Evolutionary conservation across 2,329 filamentous ascomycete genomes (phyloP), one percentile per base, ranked within the genome.

Genomic region (Ophioceras dolichostomum): DNA sequence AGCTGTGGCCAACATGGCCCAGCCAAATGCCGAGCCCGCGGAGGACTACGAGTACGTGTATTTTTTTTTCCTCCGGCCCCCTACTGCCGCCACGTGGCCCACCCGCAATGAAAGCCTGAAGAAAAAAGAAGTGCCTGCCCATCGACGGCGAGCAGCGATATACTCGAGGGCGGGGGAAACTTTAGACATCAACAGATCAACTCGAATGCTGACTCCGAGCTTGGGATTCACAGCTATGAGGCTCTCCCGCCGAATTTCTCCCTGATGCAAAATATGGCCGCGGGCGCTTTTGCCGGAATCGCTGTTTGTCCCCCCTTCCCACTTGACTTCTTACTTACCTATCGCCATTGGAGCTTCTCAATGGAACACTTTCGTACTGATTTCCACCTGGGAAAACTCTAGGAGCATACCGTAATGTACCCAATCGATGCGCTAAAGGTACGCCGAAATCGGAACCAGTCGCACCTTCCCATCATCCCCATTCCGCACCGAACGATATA

Each of bases 321-420:
- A 14, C 14, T 17, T 3, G 14, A 13, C 6, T 14, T 14, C 19
- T 20, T 19, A 18, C 41, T 43, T 19, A 46, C 34, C 3, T n/a
- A n/a, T n/a, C n/a, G n/a, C n/a, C n/a, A n/a, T n/a, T n/a, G n/a
- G n/a, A n/a, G n/a, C n/a, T n/a, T n/a, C n/a, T n/a, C n/a, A n/a
- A n/a, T n/a, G n/a, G n/a, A n/a, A n/a, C n/a, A n/a, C n/a, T n/a
- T n/a, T n/a, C n/a, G n/a, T n/a, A n/a, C n/a, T n/a, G n/a, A n/a
- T n/a, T n/a, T n/a, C n/a, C n/a, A n/a, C n/a, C n/a, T n/a, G n/a
- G n/a, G n/a, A n/a, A n/a, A n/a, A n/a, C n/a, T 43, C 36, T 49
- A 95, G 88, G 89, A 96, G 66, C 89, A 96, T 62, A 93, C 89
- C 41, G 88, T 94, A 52, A 96, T 98, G 91, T 98, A 98, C 57